Base-by-base conservation (phyloP, 1,284 basidiomycete genomes). In the Farysia itapuensis region DNA sequence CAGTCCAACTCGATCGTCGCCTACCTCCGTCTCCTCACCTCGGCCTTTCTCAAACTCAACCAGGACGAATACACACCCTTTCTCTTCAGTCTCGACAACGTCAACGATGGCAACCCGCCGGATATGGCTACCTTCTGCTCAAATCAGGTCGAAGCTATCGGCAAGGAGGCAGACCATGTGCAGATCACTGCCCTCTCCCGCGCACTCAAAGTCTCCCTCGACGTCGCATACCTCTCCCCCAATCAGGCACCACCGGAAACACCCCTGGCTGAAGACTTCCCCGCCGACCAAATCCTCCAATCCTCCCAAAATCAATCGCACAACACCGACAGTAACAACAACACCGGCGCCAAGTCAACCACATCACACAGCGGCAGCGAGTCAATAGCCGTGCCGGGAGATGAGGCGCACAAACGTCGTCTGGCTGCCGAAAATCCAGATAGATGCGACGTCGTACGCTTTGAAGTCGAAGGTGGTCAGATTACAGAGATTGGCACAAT, bases 131-230 rank as follows among this genome's bases (percentile, higher is more conserved):
- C 43, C 12, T 74, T 74, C 45, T 67, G 67, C 41, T 37, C 58
- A 19, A 45, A 53, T 23, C 63, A 72, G 19, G 67, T 74, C 9
- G 71, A 74, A 16, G 65, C 71, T 0, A 60, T 74, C 26, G 70
- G 71, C 3, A 70, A 65, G 32, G 71, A 74, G 43, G 71, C 71
- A 1, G 71, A 74, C 35, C 71, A 74, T 25, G 44, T 74, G 1
- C 68, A 71, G 44, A 72, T 74, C 43, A 67, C 69, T 18, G 67
- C 71, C 2, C 44, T 74, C 21, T 54, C 59, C n/a, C 39, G 45
- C 1, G 61, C 52, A 0, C 65, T 72, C 29, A 61, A 64, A 16
- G 60, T 66, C 11, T 58, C 48, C 11, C 40, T 74, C 12, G 67
- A 72, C 44, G 67, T 74, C 1, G 65, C 66, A 13, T 74, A 72